Evolutionary conservation across 352 stramenopile genomes (phyloP).

Genomic region (Pythium periplocum): DNA sequence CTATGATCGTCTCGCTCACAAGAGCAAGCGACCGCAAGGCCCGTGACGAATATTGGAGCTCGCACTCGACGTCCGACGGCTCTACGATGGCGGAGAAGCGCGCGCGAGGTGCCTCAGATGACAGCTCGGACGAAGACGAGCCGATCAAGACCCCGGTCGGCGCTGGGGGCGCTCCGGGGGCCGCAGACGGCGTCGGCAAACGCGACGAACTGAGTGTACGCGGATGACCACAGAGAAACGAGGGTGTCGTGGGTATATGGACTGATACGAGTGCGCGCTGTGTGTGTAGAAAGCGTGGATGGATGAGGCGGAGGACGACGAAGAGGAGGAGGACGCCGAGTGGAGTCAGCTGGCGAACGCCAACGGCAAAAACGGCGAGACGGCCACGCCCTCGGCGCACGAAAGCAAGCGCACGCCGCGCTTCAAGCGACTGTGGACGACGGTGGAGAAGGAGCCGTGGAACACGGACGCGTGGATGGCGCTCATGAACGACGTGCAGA

Average conservation of each 20-base stretch:
- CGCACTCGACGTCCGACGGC: too few relatives aligned
- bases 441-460: constrained; percentile 56
- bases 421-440: constrained; percentile 52
- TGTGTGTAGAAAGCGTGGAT: constrained; percentile 63
- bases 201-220: constrained; percentile 32
- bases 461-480: constrained; percentile 76
- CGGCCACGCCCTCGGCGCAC: constrained; percentile 13
- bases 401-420: constrained; percentile 36
- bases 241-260: too few relatives aligned
- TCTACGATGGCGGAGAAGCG: too few relatives aligned
- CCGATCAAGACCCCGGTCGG: constrained; percentile 36
- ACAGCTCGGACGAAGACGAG: constrained; percentile 87
- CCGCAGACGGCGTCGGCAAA: constrained; percentile 7
- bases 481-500: constrained; percentile 75
- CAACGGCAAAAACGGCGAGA: constrained; percentile 6
- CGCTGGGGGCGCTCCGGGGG: constrained; percentile 1
- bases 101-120: constrained; percentile 20
- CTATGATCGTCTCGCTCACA: too few relatives aligned
- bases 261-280: background rate
- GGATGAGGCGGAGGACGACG: constrained; percentile 65
- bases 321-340: constrained; percentile 81
- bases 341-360: constrained; percentile 41
- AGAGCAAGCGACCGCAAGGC: too few relatives aligned
- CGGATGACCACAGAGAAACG: background rate
- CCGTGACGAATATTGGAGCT: too few relatives aligned